Conservation (phyloP, 306 rosid species). For the Biancaea sappan region DNA sequence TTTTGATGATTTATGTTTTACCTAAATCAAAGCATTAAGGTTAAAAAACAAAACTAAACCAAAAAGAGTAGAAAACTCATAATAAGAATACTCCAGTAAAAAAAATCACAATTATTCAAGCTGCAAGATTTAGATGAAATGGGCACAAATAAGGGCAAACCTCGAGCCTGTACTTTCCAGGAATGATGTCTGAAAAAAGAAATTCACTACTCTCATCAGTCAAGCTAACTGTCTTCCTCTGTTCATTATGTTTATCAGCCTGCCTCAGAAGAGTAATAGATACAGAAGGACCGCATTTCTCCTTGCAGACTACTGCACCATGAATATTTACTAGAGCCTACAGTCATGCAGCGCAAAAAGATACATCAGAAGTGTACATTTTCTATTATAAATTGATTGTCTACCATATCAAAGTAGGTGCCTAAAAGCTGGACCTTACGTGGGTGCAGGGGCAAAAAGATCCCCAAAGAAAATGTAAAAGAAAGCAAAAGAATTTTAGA, state of each 20-base stretch:
- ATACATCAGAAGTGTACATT: conserved; percentile 26
- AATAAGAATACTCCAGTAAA: conserved; percentile 13
- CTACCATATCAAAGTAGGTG: background rate
- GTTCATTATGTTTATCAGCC: conserved; percentile 54
- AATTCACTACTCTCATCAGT: conserved; percentile 64
- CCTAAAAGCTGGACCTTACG: conserved; percentile 6
- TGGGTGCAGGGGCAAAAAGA: conserved; percentile 5
- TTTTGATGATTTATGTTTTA: conserved; percentile 58
- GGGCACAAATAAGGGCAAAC: conserved; percentile 45
- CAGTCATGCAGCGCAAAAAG: conserved; percentile 31
- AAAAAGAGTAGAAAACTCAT: conserved; percentile 14
- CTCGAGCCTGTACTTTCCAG: conserved; percentile 94
- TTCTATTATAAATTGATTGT: background rate
- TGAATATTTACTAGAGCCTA: conserved; percentile 85
- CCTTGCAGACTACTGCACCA: conserved; percentile 84
- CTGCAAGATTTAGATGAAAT: conserved; percentile 13
- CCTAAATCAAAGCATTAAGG: conserved; percentile 52
- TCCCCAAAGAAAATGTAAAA: conserved; percentile 17
- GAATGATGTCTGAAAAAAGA: conserved; percentile 67
- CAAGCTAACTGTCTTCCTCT: conserved; percentile 62
- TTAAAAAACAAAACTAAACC: conserved; percentile 23
- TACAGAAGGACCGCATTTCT: conserved; percentile 78
- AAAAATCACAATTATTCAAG: conserved; percentile 24
- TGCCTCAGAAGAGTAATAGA: conserved; percentile 68
- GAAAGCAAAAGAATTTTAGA: conserved; percentile 9